phyloP scores from a whole-genome alignment of 2,329 filamentous ascomycete genomes.

The Myotisia sp. region DNA sequence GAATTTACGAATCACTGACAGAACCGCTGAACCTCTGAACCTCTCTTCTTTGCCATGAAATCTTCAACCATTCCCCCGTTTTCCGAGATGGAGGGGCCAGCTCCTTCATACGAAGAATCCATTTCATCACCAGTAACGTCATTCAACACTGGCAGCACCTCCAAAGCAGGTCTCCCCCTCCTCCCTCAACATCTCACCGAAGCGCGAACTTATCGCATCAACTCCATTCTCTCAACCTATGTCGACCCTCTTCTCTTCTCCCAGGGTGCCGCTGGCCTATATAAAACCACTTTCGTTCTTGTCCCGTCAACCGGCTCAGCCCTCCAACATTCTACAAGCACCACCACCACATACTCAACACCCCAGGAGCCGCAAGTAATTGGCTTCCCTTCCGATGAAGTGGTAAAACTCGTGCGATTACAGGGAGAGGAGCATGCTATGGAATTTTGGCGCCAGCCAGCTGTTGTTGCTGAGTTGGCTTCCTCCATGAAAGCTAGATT shows the following conservation, averaged over 20 bases:
- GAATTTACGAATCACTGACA: too few relatives aligned
- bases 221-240: conserved; percentile 24
- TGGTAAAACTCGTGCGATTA: conserved; percentile 27
- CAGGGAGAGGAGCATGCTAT: conserved; percentile 27
- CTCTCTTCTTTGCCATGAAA: too few relatives aligned
- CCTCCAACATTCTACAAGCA: conserved; percentile 14
- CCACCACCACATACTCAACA: conserved; percentile 12
- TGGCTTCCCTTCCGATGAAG: conserved; percentile 27
- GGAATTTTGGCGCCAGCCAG: conserved; percentile 31
- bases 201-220: conserved; percentile 28
- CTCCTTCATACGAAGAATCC: conserved; percentile 24
- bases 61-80: too few relatives aligned
- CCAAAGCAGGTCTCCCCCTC: too few relatives aligned
- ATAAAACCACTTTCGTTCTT: conserved; percentile 31
- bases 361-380: conserved; percentile 21
- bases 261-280: conserved; percentile 29
- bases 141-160: too few relatives aligned
- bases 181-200: conserved; percentile 21
- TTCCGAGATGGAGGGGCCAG: conserved; percentile 17
- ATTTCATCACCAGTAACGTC: conserved; percentile 9
- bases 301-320: conserved; percentile 30
- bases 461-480: conserved; percentile 29
- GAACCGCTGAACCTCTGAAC: too few relatives aligned
- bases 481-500: conserved; percentile 21
- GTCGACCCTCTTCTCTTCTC: conserved; percentile 30